Evolutionary conservation across 2,329 filamentous ascomycete species (phyloP).

Genomic region (Aureobasidium sp.): DNA sequence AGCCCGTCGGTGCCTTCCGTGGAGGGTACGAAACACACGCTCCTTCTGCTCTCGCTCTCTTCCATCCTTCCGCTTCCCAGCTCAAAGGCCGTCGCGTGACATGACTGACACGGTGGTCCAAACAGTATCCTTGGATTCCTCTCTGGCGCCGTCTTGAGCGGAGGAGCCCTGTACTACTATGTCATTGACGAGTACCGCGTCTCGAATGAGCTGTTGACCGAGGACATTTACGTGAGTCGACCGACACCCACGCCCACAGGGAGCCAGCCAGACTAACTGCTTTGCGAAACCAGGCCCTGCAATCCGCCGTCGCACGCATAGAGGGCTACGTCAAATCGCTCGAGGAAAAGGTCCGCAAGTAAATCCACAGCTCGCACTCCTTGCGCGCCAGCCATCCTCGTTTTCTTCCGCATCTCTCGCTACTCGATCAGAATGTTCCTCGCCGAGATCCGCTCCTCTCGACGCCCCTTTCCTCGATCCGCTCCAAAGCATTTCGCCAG

Average conservation of each 20-base stretch:
- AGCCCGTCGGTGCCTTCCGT: slow-evolving; percentile 61
- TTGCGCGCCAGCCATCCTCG: neutral
- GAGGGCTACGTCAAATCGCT: slow-evolving; percentile 73
- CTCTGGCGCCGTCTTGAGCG: slow-evolving; percentile 69
- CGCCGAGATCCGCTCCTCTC: neutral
- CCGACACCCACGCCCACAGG: neutral
- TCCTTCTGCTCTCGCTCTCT: neutral
- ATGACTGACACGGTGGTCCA: neutral
- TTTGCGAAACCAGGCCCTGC: slow-evolving; percentile 58
- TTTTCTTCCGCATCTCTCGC: neutral
- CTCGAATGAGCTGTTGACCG: slow-evolving; percentile 84
- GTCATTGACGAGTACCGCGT: slow-evolving; percentile 87
- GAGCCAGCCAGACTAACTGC: neutral
- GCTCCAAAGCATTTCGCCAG: neutral
- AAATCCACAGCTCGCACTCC: neutral
- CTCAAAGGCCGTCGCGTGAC: neutral
- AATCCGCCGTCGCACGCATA: slow-evolving; percentile 77
- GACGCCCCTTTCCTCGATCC: neutral
- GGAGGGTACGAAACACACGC: slow-evolving; percentile 50
- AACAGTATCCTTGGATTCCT: slow-evolving; percentile 83
- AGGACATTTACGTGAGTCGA: slow-evolving; percentile 76
- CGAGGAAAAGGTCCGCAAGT: slow-evolving; percentile 58
- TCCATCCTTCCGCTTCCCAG: neutral
- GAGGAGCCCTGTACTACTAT: slow-evolving; percentile 81
- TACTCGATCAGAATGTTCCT: neutral